Evolutionary conservation across 2,329 filamentous ascomycete genomes (phyloP).

Genomic region (Claviceps lovelessii): DNA sequence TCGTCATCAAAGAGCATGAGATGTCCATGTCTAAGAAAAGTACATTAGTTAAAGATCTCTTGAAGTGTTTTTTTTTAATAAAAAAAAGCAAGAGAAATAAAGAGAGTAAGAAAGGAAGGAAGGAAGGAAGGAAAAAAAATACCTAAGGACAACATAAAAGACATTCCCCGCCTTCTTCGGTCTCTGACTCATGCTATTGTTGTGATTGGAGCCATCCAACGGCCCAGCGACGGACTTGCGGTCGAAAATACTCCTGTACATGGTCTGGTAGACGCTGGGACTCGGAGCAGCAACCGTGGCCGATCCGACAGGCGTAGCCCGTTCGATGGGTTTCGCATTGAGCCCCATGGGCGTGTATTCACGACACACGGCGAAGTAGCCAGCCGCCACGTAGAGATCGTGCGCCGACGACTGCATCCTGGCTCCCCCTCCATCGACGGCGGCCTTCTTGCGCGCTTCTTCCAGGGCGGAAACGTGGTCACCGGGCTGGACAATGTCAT

Average conservation of each 20-base stretch:
- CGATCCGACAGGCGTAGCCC: conserved; percentile 65
- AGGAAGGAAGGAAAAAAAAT: conserved; percentile 16
- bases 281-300: conserved; percentile 63
- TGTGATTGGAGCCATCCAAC: conserved; percentile 33
- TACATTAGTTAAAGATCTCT: neutral
- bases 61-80: neutral
- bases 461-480: conserved; percentile 54
- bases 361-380: conserved; percentile 88
- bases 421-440: conserved; percentile 36
- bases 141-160: conserved; percentile 85
- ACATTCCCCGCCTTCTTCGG: conserved; percentile 65
- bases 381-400: conserved; percentile 68
- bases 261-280: conserved; percentile 91
- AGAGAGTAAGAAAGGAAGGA: neutral
- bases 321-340: conserved; percentile 83
- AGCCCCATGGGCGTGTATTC: conserved; percentile 86
- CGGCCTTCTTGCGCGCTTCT: conserved; percentile 38
- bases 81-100: neutral
- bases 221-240: conserved; percentile 43
- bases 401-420: conserved; percentile 37
- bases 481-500: conserved; percentile 38
- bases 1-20: conserved; percentile 96
- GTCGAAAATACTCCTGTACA: conserved; percentile 94
- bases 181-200: conserved; percentile 33
- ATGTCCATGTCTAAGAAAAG: conserved; percentile 59